Percentiles rank a stretch among this genome's conserved stretches.
phyloP scores from a whole-genome alignment of 257 asterid species.

The Solanum arcanum region DNA sequence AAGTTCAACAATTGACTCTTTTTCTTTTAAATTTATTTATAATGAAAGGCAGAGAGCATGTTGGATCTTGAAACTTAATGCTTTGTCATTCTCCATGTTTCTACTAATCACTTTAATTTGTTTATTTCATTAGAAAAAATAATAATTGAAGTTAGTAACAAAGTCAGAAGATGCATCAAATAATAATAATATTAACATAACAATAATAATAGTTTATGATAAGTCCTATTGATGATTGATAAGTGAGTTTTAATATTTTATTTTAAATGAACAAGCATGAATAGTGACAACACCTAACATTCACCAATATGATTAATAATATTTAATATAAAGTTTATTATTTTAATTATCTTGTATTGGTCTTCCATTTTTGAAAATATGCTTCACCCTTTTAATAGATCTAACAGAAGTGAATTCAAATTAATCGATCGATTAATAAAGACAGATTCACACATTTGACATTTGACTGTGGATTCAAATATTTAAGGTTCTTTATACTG shows the following conservation, averaged over 20 bases:
- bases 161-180: not conserved
- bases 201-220: not conserved
- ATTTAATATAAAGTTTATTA: not conserved
- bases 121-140: not conserved
- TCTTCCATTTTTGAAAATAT: not conserved
- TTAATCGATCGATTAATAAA: not conserved
- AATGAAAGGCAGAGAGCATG: not conserved
- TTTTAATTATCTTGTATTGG: not conserved
- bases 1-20: not conserved
- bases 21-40: not conserved
- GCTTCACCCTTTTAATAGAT: too few species aligned
- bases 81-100: not conserved
- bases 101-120: not conserved
- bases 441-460: not conserved
- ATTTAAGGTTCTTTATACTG: not conserved
- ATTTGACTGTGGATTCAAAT: not conserved
- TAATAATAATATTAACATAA: not conserved
- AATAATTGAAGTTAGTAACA: not conserved
- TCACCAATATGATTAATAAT: not conserved
- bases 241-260: not conserved
- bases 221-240: not conserved
- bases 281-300: not conserved
- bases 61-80: not conserved
- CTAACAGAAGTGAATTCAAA: not conserved
- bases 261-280: not conserved